Percentiles rank a stretch among this genome's conserved stretches.
phyloP scores from a whole-genome alignment of 192 early-diverging fungal genomes.

The Cladochytrium replicatum region DNA sequence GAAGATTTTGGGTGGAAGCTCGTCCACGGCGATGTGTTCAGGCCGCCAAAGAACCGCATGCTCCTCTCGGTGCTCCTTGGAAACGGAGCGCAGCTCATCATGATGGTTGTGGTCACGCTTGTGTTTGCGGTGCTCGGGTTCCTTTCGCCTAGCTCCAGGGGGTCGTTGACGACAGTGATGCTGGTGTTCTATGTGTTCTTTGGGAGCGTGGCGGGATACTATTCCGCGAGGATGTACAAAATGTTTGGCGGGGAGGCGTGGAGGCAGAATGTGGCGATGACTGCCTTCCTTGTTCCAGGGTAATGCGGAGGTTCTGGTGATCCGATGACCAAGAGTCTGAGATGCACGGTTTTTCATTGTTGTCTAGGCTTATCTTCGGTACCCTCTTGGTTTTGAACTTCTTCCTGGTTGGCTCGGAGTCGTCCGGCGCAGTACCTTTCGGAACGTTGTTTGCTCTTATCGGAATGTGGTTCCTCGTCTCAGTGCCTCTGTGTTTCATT shows the following conservation, averaged over 20 bases:
- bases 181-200: constrained; percentile 86
- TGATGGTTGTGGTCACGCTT: constrained; percentile 45
- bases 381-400: constrained; percentile 68
- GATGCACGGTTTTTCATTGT: too few relatives aligned
- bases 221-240: constrained; percentile 83
- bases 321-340: too few relatives aligned
- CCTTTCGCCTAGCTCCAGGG: constrained; percentile 73
- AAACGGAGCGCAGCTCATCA: constrained; percentile 43
- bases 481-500: constrained; percentile 66
- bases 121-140: constrained; percentile 91
- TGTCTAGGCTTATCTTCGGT: constrained; percentile 38
- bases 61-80: constrained; percentile 44
- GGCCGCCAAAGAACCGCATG: constrained; percentile 33
- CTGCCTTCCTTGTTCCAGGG: constrained; percentile 73
- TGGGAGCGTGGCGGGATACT: constrained; percentile 77
- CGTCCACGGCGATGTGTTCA: constrained; percentile 53
- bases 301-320: constrained; percentile 33
- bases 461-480: constrained; percentile 69
- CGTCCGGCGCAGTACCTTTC: constrained; percentile 87
- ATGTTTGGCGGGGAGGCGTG: constrained; percentile 86
- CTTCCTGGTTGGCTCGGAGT: constrained; percentile 76
- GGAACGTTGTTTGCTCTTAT: constrained; percentile 71
- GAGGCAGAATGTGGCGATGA: constrained; percentile 72
- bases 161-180: constrained; percentile 88
- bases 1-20: constrained; percentile 61